A percentile compares a stretch with the other conserved stretches of the same genome.
Evolutionary conservation across 805 yeast genomes (phyloP).

Genomic region (Candida nitratophila): DNA sequence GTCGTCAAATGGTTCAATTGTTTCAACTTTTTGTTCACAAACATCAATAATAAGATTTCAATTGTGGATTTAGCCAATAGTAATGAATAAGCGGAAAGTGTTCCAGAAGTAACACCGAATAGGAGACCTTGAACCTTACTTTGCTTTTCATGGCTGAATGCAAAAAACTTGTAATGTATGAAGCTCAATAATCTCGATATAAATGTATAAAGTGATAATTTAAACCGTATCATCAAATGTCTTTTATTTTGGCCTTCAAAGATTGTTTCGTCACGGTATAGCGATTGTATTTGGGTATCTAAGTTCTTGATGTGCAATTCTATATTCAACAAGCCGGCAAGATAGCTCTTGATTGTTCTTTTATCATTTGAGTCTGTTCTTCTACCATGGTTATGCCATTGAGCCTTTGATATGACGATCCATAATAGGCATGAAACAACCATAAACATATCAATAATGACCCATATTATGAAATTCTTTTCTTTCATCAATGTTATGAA

Average conservation of each 20-base stretch:
- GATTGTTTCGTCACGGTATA: background rate
- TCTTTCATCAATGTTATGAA: constrained; percentile 35
- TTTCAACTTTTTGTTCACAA: constrained; percentile 22
- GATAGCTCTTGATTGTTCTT: background rate
- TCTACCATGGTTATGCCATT: background rate
- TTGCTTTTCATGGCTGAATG: constrained; percentile 12
- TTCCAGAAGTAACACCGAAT: constrained; percentile 67
- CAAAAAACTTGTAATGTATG: background rate
- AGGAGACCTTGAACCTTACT: constrained; percentile 45
- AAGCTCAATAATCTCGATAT: background rate
- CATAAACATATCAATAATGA: constrained; percentile 26
- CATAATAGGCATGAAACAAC: constrained; percentile 23
- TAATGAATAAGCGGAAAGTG: constrained; percentile 78
- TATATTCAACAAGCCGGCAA: background rate
- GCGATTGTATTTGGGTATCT: background rate
- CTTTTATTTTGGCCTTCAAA: background rate
- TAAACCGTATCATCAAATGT: background rate
- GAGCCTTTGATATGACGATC: constrained; percentile 14
- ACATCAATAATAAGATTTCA: constrained; percentile 50
- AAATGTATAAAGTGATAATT: background rate
- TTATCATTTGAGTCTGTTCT: background rate
- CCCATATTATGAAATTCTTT: constrained; percentile 53
- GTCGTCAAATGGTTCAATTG: constrained; percentile 32
- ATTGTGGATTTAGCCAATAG: constrained; percentile 80
- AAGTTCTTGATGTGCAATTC: background rate